Evolutionary conservation across 129 eudicot genomes (phyloP).

Genomic region (sunflower (Helianthus annuus)): DNA sequence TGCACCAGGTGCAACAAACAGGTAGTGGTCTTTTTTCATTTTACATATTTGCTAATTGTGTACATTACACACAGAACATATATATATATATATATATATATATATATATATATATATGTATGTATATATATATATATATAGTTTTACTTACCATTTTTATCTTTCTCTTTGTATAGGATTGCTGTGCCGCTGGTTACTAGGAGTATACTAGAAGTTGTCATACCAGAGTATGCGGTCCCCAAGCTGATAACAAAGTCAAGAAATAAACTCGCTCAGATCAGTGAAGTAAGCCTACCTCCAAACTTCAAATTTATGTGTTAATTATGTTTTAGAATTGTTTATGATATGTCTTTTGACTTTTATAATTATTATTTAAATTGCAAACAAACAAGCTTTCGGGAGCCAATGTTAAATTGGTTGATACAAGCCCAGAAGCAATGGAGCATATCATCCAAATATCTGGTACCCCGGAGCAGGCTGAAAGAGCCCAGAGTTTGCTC

Average conservation of each 20-base stretch:
- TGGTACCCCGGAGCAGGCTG: constrained; percentile 96
- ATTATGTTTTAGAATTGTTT: constrained; percentile 1
- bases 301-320: background rate
- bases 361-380: constrained; percentile 13
- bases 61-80: background rate
- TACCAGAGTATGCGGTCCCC: constrained; percentile 87
- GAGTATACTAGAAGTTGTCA: constrained; percentile 94
- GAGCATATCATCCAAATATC: constrained; percentile 85
- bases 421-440: constrained; percentile 64
- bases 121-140: no score
- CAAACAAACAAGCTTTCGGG: constrained; percentile 74
- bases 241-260: constrained; percentile 83
- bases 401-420: constrained; percentile 83
- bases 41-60: background rate
- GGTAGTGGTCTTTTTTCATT: constrained; percentile 38
- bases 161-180: constrained; percentile 41
- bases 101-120: background rate
- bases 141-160: background rate
- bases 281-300: constrained; percentile 59
- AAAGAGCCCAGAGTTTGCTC: constrained; percentile 98
- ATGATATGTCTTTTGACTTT: constrained; percentile 19
- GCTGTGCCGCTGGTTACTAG: constrained; percentile 88
- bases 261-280: constrained; percentile 87
- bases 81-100: background rate
- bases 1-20: constrained; percentile 54